phyloP scores from a whole-genome alignment of 805 yeast species.

The Pichia sporocuriosa region DNA sequence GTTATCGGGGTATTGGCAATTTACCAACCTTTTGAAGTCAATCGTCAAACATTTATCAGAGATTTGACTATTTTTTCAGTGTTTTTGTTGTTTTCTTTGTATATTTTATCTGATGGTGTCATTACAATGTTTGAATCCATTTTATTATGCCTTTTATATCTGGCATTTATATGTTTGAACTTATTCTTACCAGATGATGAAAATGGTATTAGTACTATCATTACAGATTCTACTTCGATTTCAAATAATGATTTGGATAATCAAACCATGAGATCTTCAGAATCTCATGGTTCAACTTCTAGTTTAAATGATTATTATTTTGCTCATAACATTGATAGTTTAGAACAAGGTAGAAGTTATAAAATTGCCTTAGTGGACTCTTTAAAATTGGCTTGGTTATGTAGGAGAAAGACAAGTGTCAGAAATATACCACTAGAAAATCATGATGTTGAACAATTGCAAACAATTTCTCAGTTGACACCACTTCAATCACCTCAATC shows the following conservation, averaged over 20 bases:
- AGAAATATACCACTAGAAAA: neutral
- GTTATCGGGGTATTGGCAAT: slow-evolving; percentile 36
- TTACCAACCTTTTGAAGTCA: slow-evolving; percentile 43
- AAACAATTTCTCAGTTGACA: neutral
- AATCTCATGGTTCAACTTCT: slow-evolving; percentile 6
- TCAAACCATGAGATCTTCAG: slow-evolving; percentile 1
- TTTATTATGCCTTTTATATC: slow-evolving; percentile 44
- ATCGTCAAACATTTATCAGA: slow-evolving; percentile 43
- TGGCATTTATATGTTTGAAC: slow-evolving; percentile 46
- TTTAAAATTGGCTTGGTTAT: slow-evolving; percentile 22
- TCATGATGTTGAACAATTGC: slow-evolving; percentile 1
- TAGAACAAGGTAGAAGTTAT: slow-evolving; percentile 23
- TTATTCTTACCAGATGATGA: slow-evolving; percentile 17
- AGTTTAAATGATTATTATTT: slow-evolving; percentile 16
- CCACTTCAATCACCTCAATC: slow-evolving; percentile 2
- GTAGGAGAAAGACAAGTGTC: slow-evolving; percentile 2
- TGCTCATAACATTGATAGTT: slow-evolving; percentile 22
- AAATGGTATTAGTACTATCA: neutral
- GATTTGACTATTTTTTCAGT: slow-evolving; percentile 54
- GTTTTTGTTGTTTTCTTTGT: slow-evolving; percentile 43
- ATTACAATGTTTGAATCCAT: slow-evolving; percentile 52
- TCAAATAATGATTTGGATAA: neutral
- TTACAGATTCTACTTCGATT: neutral
- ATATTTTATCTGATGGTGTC: slow-evolving; percentile 48
- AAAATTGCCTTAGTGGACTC: slow-evolving; percentile 29